Conservation (phyloP, 768 basidiomycete genomes). For the Amanita jacksonii region DNA sequence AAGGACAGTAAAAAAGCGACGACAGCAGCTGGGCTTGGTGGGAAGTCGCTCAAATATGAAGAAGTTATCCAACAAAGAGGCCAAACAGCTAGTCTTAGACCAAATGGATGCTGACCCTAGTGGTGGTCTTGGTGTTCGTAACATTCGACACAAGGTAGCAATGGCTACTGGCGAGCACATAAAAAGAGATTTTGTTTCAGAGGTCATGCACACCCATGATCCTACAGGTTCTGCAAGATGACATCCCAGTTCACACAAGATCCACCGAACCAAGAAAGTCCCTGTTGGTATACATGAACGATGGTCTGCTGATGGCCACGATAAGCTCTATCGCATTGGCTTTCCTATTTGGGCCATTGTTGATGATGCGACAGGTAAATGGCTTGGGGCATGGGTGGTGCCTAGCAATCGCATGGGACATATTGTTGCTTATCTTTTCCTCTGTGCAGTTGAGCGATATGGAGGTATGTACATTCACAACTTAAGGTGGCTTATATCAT, state of each 20-base stretch:
- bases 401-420: constrained; percentile 22
- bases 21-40: too few species aligned
- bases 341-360: constrained; percentile 29
- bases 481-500: neutral
- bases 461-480: constrained; percentile 14
- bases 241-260: constrained; percentile 21
- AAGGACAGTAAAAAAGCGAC: too few species aligned
- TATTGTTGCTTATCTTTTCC: constrained; percentile 23
- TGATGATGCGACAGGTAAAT: constrained; percentile 23
- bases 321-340: constrained; percentile 29
- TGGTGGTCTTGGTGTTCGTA: constrained; percentile 10
- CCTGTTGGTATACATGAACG: constrained; percentile 26
- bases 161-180: constrained; percentile 2
- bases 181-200: constrained; percentile 5
- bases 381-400: constrained; percentile 27
- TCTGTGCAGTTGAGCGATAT: constrained; percentile 19
- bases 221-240: constrained; percentile 18
- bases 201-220: neutral
- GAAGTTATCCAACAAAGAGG: constrained; percentile 10
- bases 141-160: constrained; percentile 12
- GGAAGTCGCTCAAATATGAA: too few species aligned
- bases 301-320: constrained; percentile 30
- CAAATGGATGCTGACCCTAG: constrained; percentile 15
- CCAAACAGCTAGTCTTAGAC: constrained; percentile 16
- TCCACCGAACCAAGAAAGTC: constrained; percentile 16